Base-by-base conservation (phyloP, 495 filamentous ascomycete species). In the Penicillium crystallinum region DNA sequence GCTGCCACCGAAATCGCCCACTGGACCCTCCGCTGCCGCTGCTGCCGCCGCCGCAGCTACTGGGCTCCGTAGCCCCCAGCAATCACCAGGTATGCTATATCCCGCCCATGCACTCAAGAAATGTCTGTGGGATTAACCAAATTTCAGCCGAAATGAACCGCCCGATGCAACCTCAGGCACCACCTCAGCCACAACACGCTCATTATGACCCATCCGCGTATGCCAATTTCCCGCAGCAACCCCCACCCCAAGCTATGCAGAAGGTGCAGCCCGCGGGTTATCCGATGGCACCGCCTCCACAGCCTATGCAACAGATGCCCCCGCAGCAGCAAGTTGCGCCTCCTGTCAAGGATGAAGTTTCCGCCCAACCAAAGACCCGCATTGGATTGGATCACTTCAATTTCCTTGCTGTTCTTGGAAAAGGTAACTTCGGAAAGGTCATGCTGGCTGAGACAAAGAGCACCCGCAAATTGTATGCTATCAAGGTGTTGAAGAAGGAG, bases 381-480 rank as follows among this genome's bases (percentile, higher is more conserved):
- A 97, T 99, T 62, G 93, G 93, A 27, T 77, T 99, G 40, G 93
- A 97, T 67, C 91, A 97, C 67, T 99, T 99, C 77, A 99, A 99
- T 65, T 99, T 99, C 81, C 80, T 99, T 55, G 93, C 93, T 51
- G 93, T 99, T 57, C 85, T 99, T 57, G 93, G 93, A 56, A 99
- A 99, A 69, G 93, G 93, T 73, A 99, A 99, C 68, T 99, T 99
- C 64, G 93, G 93, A 69, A 99, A 99, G 76, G 93, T 99, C 74
- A 99, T 99, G 93, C 73, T 99, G 59, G 93, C 93, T 7, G 93
- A 99, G 72, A 96, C 93, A 4, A 99, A 99, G 76, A 81, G 83
- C 37, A 80, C 85, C 19, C 89, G 91, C 66, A 87, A 93, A 66
- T 76, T 99, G 27, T 99, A 97, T 67, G 93, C 93, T 47, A 99